phyloP scores from a whole-genome alignment of 192 early-diverging fungal species.

The Funneliformis geosporum region DNA sequence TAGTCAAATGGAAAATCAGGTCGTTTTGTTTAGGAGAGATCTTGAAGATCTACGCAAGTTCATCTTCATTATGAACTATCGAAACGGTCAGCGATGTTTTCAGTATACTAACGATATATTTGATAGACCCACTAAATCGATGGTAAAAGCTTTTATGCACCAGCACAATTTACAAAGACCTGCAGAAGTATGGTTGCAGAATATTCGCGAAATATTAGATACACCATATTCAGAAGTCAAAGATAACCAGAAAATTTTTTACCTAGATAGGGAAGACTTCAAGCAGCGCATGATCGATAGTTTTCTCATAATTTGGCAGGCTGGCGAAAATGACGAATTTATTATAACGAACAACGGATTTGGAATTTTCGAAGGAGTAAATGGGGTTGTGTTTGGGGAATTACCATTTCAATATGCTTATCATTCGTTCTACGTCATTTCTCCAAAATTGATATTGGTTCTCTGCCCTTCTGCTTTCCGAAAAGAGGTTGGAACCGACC shows the following conservation, averaged over 20 bases:
- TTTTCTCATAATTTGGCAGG: conserved; percentile 42
- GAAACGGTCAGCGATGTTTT: conserved; percentile 25
- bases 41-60: conserved; percentile 40
- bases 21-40: conserved; percentile 21
- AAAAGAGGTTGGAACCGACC: neutral
- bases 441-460: conserved; percentile 38
- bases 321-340: conserved; percentile 43
- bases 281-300: neutral
- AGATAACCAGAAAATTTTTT: conserved; percentile 6
- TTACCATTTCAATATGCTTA: conserved; percentile 21
- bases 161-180: conserved; percentile 32
- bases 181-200: conserved; percentile 43
- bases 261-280: conserved; percentile 11
- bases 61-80: conserved; percentile 40
- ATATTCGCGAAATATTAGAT: conserved; percentile 40
- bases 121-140: conserved; percentile 5
- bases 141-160: conserved; percentile 35
- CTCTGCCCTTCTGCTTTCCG: conserved; percentile 21
- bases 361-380: conserved; percentile 38
- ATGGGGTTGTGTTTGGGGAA: neutral
- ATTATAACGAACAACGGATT: conserved; percentile 39
- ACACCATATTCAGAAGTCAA: conserved; percentile 30
- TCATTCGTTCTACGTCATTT: conserved; percentile 40
- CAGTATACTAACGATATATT: conserved; percentile 33
- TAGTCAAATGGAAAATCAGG: conserved; percentile 1